phyloP scores from a whole-genome alignment of 1,284 basidiomycete genomes.

The Tetrapyrgos nigripes region DNA sequence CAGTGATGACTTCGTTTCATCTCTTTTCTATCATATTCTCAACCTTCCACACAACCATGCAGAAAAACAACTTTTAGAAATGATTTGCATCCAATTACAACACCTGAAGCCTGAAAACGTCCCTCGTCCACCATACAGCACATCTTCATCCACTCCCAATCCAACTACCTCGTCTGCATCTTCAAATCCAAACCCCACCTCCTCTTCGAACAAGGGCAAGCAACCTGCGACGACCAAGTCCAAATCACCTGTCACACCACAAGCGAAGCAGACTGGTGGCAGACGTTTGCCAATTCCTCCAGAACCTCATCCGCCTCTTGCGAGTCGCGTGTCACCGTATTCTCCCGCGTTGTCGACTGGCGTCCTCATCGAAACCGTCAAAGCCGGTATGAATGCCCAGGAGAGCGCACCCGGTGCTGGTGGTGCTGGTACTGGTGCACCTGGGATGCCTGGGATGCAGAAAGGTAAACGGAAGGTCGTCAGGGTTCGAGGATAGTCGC shows the following conservation, averaged over 20 bases:
- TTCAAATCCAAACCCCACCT: slow-evolving; percentile 17
- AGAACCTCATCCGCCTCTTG: slow-evolving; percentile 57
- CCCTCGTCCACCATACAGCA: slow-evolving; percentile 70
- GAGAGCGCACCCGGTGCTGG: slow-evolving; percentile 42
- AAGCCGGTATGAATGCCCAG: slow-evolving; percentile 78
- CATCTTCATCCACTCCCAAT: slow-evolving; percentile 30
- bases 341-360: slow-evolving; percentile 78
- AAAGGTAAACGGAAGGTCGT: slow-evolving; percentile 84
- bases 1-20: slow-evolving; percentile 37
- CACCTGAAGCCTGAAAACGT: slow-evolving; percentile 72
- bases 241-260: slow-evolving; percentile 42
- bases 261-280: slow-evolving; percentile 25
- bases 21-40: neutral
- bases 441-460: slow-evolving; percentile 30
- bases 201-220: slow-evolving; percentile 40
- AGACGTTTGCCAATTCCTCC: slow-evolving; percentile 54
- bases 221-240: slow-evolving; percentile 31
- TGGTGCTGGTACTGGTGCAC: neutral
- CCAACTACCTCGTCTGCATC: slow-evolving; percentile 26
- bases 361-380: slow-evolving; percentile 77
- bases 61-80: slow-evolving; percentile 86
- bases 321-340: slow-evolving; percentile 62
- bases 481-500: slow-evolving; percentile 64
- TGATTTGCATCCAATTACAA: slow-evolving; percentile 80
- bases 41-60: slow-evolving; percentile 35